Conservation (phyloP, 129 eudicot genomes). For the Lactuca saligna region DNA sequence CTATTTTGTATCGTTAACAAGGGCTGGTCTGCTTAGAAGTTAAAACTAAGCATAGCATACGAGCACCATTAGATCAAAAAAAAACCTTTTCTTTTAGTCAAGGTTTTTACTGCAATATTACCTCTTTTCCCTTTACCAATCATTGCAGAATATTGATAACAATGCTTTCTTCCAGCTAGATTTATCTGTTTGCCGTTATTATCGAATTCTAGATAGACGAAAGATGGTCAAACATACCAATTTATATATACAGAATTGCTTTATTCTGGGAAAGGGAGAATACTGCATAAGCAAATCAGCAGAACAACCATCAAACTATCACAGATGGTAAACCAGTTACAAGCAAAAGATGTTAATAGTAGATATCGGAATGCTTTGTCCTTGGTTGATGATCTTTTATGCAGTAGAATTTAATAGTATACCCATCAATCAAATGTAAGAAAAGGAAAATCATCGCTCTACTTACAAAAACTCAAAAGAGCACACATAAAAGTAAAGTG, state of each 20-base stretch:
- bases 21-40: no score
- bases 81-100: no score
- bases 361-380: conserved; percentile 2
- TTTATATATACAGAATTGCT: neutral
- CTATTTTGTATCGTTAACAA: no score
- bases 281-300: neutral
- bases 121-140: no score
- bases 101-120: no score
- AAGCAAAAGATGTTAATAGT: neutral
- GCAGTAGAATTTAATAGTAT: neutral
- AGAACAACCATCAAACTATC: conserved; percentile 5
- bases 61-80: no score
- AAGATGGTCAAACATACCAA: neutral
- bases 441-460: conserved; percentile 5
- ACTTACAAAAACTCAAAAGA: conserved; percentile 9
- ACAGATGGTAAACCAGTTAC: neutral
- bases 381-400: conserved; percentile 4
- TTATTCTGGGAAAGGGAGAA: neutral
- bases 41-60: no score
- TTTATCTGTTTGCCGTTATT: no score
- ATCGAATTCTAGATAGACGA: neutral
- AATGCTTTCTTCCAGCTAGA: no score
- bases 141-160: no score
- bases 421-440: neutral
- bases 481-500: neutral